Conservation (phyloP, 192 early-diverging fungal genomes). For the Borealophlyctis nickersoniae region DNA sequence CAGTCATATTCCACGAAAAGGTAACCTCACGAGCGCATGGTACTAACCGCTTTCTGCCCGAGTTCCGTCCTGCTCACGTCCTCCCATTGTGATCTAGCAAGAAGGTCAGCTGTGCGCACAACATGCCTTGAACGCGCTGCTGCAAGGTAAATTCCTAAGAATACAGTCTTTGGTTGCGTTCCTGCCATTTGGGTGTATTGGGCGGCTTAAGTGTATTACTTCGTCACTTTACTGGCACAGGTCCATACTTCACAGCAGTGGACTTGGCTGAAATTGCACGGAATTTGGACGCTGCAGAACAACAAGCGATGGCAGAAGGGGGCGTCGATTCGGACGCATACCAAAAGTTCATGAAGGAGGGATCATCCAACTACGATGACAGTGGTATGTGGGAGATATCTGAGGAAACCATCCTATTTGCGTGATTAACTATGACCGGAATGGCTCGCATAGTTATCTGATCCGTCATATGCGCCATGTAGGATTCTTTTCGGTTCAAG, state of each 20-base stretch:
- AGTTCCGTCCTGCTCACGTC: constrained; percentile 31
- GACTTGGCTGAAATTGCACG: constrained; percentile 69
- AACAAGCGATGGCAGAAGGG: constrained; percentile 33
- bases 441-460: too few relatives aligned
- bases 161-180: neutral
- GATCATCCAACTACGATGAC: constrained; percentile 49
- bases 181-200: neutral
- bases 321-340: constrained; percentile 24
- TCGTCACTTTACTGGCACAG: constrained; percentile 9
- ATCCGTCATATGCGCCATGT: too few relatives aligned
- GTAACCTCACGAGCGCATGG: constrained; percentile 20
- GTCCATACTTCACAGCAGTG: constrained; percentile 70
- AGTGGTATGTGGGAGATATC: constrained; percentile 10
- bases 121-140: constrained; percentile 74
- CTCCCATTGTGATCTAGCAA: constrained; percentile 52
- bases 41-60: constrained; percentile 5
- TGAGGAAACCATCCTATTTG: too few relatives aligned
- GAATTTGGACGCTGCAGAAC: constrained; percentile 64
- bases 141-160: constrained; percentile 35
- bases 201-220: neutral
- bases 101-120: constrained; percentile 79
- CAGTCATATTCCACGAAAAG: constrained; percentile 22
- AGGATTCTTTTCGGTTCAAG: constrained; percentile 75
- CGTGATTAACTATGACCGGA: too few relatives aligned
- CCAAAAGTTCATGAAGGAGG: constrained; percentile 19